These are phyloP conservation scores for Quercus parvula DNA, from an alignment of 306 rosid species.

Conservation along the genomic window DNA sequence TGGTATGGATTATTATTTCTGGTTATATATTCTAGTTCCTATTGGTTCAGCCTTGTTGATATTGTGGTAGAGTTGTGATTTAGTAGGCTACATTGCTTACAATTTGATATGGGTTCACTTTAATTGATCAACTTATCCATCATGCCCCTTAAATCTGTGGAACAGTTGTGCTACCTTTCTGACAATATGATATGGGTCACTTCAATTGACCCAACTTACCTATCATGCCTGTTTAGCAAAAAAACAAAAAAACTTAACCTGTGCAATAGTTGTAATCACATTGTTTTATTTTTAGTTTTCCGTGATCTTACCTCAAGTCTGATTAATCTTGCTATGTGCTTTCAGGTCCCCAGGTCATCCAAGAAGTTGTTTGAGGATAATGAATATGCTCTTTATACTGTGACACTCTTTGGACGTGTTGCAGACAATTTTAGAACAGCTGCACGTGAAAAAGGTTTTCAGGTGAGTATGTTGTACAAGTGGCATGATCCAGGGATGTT, in stretches of 20 bases:
- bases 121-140: conserved; percentile 11
- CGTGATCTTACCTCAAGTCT: conserved; percentile 22
- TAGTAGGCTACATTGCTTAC: background rate
- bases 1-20: conserved; percentile 37
- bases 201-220: too few relatives aligned
- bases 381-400: conserved; percentile 89
- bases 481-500: conserved; percentile 10
- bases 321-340: conserved; percentile 33
- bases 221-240: too few relatives aligned
- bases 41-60: conserved; percentile 1
- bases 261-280: conserved; percentile 15
- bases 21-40: conserved; percentile 13
- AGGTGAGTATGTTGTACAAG: conserved; percentile 46
- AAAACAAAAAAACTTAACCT: background rate
- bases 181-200: too few relatives aligned
- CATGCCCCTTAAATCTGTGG: conserved; percentile 3
- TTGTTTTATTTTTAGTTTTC: conserved; percentile 1
- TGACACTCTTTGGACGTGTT: conserved; percentile 79
- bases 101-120: background rate
- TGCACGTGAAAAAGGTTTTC: conserved; percentile 85
- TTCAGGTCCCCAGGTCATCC: conserved; percentile 92
- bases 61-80: conserved; percentile 11
- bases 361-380: conserved; percentile 89
- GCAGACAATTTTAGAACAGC: conserved; percentile 87
- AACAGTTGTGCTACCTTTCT: conserved; percentile 8